phyloP scores from a whole-genome alignment of 352 stramenopile species.

The Pythium myriotylum region DNA sequence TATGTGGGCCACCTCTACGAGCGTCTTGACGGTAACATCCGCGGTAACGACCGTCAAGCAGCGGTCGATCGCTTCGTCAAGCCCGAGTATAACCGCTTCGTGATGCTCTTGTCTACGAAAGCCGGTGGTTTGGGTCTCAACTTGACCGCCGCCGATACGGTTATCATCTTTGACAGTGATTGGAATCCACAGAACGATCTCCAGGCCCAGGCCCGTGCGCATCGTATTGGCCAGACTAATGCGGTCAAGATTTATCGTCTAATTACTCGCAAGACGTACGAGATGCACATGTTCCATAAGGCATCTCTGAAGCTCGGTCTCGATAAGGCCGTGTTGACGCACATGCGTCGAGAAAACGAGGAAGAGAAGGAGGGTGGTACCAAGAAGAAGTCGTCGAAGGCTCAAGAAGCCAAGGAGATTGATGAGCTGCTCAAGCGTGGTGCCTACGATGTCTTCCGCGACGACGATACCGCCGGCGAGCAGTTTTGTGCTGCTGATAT shows the following conservation, averaged over 20 bases:
- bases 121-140: slow-evolving; percentile 95
- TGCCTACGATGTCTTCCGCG: slow-evolving; percentile 91
- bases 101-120: slow-evolving; percentile 98
- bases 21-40: slow-evolving; percentile 98
- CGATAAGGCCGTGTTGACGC: slow-evolving; percentile 92
- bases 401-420: slow-evolving; percentile 89
- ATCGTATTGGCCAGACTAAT: slow-evolving; percentile 92
- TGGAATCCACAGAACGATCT: slow-evolving; percentile 98
- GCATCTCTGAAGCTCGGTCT: slow-evolving; percentile 91
- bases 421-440: slow-evolving; percentile 91
- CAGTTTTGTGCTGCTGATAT: slow-evolving; percentile 98
- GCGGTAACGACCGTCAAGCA: slow-evolving; percentile 85
- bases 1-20: slow-evolving; percentile 94
- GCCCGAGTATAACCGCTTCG: slow-evolving; percentile 93
- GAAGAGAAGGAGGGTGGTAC: slow-evolving; percentile 50
- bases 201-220: slow-evolving; percentile 92
- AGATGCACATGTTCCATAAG: slow-evolving; percentile 95
- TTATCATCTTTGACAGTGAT: slow-evolving; percentile 98
- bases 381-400: slow-evolving; percentile 72
- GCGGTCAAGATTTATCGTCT: slow-evolving; percentile 91
- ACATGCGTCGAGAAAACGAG: slow-evolving; percentile 90
- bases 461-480: slow-evolving; percentile 90
- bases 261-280: slow-evolving; percentile 92
- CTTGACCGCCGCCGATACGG: slow-evolving; percentile 93
- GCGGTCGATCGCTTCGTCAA: slow-evolving; percentile 90